A percentile compares a stretch with the other conserved stretches of the same genome.
These are phyloP conservation scores for Hortiboletus campestris DNA, from an alignment of 768 basidiomycete genomes.

Conservation along the genomic window DNA sequence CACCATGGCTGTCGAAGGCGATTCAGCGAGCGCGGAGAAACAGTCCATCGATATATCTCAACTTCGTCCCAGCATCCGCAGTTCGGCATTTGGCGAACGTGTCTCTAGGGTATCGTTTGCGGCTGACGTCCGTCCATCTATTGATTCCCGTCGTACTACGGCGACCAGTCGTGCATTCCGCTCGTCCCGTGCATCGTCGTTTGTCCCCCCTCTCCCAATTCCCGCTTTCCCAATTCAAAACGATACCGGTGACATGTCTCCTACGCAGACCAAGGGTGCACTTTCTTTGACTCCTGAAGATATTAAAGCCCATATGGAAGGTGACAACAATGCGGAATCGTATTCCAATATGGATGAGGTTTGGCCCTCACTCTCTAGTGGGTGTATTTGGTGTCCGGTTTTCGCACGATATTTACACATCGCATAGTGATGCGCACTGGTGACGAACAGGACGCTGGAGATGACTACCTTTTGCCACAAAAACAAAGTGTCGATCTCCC, in stretches of 20 bases:
- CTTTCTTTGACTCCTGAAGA: conserved; percentile 55
- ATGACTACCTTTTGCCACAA: conserved; percentile 47
- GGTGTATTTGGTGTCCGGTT: conserved; percentile 23
- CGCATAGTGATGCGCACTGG: conserved; percentile 72
- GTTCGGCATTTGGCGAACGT: conserved; percentile 49
- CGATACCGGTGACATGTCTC: conserved; percentile 37
- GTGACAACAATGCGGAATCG: conserved; percentile 27
- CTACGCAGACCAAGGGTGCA: conserved; percentile 43
- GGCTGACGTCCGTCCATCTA: conserved; percentile 49
- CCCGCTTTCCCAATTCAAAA: conserved; percentile 13
- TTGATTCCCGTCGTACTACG: conserved; percentile 42
- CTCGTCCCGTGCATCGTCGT: conserved; percentile 39
- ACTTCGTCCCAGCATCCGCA: conserved; percentile 54
- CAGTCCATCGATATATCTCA: conserved; percentile 38
- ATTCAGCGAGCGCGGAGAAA: conserved; percentile 33
- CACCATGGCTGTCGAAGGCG: conserved; percentile 43
- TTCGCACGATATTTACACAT: conserved; percentile 6
- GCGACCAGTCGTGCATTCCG: conserved; percentile 45
- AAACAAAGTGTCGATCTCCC: conserved; percentile 26
- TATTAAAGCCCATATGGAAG: conserved; percentile 53
- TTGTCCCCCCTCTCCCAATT: conserved; percentile 42
- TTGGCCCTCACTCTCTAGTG: conserved; percentile 67
- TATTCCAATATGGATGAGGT: conserved; percentile 53
- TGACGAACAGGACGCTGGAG: conserved; percentile 24
- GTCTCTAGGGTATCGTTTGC: conserved; percentile 70